Conservation (phyloP, 2,329 filamentous ascomycete genomes). For the Aureobasidium mangrovei region DNA sequence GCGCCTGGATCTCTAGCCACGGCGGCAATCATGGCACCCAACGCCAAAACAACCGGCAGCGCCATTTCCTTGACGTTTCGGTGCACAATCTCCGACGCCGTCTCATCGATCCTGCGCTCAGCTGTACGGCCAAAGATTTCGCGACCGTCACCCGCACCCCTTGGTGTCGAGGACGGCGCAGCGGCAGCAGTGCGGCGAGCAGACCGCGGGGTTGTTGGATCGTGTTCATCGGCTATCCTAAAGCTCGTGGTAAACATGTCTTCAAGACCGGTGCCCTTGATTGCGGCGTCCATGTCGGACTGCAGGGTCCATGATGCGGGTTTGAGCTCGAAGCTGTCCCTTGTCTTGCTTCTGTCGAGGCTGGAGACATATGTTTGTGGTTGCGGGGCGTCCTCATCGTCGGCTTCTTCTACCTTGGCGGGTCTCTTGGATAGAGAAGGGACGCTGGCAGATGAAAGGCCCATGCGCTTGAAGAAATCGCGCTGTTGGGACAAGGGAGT, state of each 20-base stretch:
- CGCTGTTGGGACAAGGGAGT: constrained; percentile 15
- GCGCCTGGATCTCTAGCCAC: constrained; percentile 6
- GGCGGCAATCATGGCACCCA: background rate
- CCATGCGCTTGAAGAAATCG: constrained; percentile 18
- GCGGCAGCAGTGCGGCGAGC: background rate
- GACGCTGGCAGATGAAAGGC: constrained; percentile 3
- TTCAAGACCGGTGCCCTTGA: constrained; percentile 16
- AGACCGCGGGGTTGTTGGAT: background rate
- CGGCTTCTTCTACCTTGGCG: background rate
- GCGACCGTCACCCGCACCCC: background rate
- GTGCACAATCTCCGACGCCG: background rate
- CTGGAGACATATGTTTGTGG: background rate
- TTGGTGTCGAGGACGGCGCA: background rate
- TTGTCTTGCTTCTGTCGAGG: constrained; percentile 11
- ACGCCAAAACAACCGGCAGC: background rate
- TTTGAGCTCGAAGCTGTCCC: constrained; percentile 10
- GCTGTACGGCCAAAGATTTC: background rate
- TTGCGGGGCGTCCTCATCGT: constrained; percentile 1
- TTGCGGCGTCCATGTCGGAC: constrained; percentile 12
- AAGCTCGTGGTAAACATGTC: constrained; percentile 17
- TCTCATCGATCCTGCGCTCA: background rate
- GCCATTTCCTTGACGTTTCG: constrained; percentile 7
- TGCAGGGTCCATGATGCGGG: constrained; percentile 12
- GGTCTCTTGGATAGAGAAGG: background rate
- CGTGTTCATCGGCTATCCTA: constrained; percentile 13